Base-by-base conservation (phyloP, 1,284 basidiomycete genomes). In the Fomes fomentarius region DNA sequence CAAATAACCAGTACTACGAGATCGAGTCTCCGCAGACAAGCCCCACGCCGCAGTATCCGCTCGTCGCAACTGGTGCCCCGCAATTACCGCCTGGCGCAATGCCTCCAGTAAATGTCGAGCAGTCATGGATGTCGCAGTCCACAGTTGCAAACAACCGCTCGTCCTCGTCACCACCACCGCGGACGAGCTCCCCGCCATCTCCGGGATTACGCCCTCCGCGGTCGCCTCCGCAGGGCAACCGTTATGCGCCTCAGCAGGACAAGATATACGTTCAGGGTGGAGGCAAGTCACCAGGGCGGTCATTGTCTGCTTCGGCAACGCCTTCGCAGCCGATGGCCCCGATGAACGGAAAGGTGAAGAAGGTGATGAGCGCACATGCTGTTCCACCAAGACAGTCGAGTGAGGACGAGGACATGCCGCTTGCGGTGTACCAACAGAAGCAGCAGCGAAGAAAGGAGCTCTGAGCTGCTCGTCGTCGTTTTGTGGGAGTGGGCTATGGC, bases 341-440 rank as follows among this genome's bases (percentile, higher is more conserved):
- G 12, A 57, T 68, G 41, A 87, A 87, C 65, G 83, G 82, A 41
- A 82, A 79, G 59, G 54, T 82, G 43, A 80, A 85, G 63, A 91
- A 91, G 69, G 82, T 79, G 11, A 67, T 73, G 50, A 89, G 86
- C 63, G 84, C 82, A n/a, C 80, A 85, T 66, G 87, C 84, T 10
- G 74, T 74, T 34, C 71, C 77, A 5, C 49, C 64, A 50, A 75
- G 74, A 62, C 75, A 79, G 41, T 50, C 61, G 43, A 76, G 77
- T 33, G 85, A 87, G 63, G 89, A 91, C 63, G 89, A 91, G 67
- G 89, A 91, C 66, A 73, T 90, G 34, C 89, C 89, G 25, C 74
- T 91, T 35, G 87, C 89, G 19, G 70, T 89, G 52, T 90, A 84
- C 78, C 87, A 90, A 66, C 86, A 87, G 64, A 87, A 86, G 64